A percentile compares a stretch with the other conserved stretches of the same genome.
Evolutionary conservation across 768 basidiomycete genomes (phyloP).

Genomic region (Amanita muscaria): DNA sequence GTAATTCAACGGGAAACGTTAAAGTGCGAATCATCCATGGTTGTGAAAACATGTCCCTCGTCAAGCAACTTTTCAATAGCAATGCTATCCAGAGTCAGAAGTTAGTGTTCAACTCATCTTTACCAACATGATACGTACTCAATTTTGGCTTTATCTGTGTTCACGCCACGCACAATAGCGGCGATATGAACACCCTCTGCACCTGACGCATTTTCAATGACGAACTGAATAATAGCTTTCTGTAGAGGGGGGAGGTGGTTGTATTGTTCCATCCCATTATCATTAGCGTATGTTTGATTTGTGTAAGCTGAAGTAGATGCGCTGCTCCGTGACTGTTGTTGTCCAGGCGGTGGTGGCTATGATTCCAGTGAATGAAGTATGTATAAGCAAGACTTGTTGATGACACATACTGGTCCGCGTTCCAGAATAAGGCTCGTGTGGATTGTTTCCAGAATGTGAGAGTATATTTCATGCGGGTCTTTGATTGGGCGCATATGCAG

Average conservation of each 20-base stretch:
- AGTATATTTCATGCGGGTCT: slow-evolving; percentile 72
- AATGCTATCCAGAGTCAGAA: slow-evolving; percentile 46
- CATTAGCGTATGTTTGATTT: slow-evolving; percentile 20
- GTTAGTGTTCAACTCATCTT: too few relatives aligned
- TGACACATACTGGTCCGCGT: slow-evolving; percentile 49
- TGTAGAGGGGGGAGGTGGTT: slow-evolving; percentile 51
- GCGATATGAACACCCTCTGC: slow-evolving; percentile 70
- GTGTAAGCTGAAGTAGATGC: slow-evolving; percentile 33
- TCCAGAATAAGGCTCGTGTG: slow-evolving; percentile 57
- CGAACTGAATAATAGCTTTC: slow-evolving; percentile 57
- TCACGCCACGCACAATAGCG: slow-evolving; percentile 59
- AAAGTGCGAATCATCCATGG: slow-evolving; percentile 3
- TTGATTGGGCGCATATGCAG: slow-evolving; percentile 59
- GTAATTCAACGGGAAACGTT: slow-evolving; percentile 26
- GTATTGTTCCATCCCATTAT: slow-evolving; percentile 33
- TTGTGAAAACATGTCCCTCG: slow-evolving; percentile 72
- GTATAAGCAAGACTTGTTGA: neutral
- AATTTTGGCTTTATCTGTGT: slow-evolving; percentile 45
- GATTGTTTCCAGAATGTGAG: slow-evolving; percentile 73
- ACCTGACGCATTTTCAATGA: slow-evolving; percentile 35
- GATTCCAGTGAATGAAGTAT: slow-evolving; percentile 5
- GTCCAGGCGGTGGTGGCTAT: slow-evolving; percentile 27
- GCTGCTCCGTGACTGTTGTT: slow-evolving; percentile 12
- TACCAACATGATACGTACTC: slow-evolving; percentile 53
- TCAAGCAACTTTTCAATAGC: slow-evolving; percentile 74